Evolutionary conservation across 495 filamentous ascomycete genomes (phyloP).

Genomic region (Bombardia bombarda): DNA sequence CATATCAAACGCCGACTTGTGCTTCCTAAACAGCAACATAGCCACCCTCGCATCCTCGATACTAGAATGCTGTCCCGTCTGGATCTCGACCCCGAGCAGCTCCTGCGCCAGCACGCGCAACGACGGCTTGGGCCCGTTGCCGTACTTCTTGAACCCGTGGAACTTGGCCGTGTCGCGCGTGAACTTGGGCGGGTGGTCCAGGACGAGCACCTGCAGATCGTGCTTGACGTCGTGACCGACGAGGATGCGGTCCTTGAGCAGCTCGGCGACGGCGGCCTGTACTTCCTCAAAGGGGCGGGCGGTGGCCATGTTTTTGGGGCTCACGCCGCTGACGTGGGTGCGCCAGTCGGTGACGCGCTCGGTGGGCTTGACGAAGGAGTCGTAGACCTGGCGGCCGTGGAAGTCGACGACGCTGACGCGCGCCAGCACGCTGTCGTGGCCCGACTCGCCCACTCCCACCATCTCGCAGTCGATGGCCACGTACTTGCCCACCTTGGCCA

Average conservation of each 20-base stretch:
- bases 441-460: constrained; percentile 77
- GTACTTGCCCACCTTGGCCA: constrained; percentile 66
- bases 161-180: constrained; percentile 81
- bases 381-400: constrained; percentile 82
- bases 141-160: constrained; percentile 62
- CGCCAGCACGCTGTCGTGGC: constrained; percentile 64
- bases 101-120: constrained; percentile 69
- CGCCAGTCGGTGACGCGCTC: constrained; percentile 81
- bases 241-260: constrained; percentile 66
- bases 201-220: constrained; percentile 67
- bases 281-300: constrained; percentile 67
- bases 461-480: constrained; percentile 95
- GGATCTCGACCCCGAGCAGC: constrained; percentile 75
- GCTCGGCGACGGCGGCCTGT: constrained; percentile 60
- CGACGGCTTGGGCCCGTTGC: constrained; percentile 68
- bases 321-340: constrained; percentile 75
- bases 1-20: constrained; percentile 75
- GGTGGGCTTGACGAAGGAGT: constrained; percentile 76
- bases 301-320: constrained; percentile 55
- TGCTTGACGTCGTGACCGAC: constrained; percentile 88
- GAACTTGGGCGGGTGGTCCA: constrained; percentile 67
- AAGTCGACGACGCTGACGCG: constrained; percentile 86
- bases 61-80: constrained; percentile 57
- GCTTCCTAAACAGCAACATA: constrained; percentile 75
- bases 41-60: constrained; percentile 84